phyloP scores from a whole-genome alignment of 257 asterid genomes.

The Fraxinus quadrangulata region DNA sequence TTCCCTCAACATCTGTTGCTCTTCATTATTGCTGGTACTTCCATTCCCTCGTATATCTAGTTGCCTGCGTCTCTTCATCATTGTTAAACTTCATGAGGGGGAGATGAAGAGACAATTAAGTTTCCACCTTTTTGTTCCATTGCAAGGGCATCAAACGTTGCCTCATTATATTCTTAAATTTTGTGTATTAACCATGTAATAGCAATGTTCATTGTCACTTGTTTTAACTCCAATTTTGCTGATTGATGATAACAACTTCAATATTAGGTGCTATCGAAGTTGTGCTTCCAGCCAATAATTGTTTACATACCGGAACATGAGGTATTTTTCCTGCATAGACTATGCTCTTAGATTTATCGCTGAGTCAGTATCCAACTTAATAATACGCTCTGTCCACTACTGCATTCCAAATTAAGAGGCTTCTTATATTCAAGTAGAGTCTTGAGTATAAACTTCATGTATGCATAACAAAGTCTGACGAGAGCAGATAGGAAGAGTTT shows the following conservation, averaged over 20 bases:
- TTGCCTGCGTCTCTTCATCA: background rate
- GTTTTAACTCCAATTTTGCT: background rate
- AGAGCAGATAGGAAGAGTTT: background rate
- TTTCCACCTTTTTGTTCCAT: background rate
- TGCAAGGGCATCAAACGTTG: constrained; percentile 1
- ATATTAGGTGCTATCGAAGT: constrained; percentile 75
- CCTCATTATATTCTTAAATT: background rate
- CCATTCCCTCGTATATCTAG: background rate
- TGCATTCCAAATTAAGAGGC: background rate
- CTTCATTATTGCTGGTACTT: background rate
- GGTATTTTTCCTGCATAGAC: constrained; percentile 47
- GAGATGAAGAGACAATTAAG: background rate
- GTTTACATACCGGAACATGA: constrained; percentile 92
- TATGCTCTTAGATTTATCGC: background rate
- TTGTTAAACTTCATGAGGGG: background rate
- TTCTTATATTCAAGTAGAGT: background rate
- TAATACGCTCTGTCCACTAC: background rate
- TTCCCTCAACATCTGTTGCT: background rate
- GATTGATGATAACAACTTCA: constrained; percentile 13
- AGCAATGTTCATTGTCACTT: background rate
- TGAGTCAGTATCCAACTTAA: background rate
- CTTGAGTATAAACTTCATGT: background rate
- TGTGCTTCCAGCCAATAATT: constrained; percentile 83
- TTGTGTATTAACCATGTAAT: background rate
- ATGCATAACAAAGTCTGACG: background rate